phyloP scores from a whole-genome alignment of 1,284 basidiomycete species.

The Malassezia dermatis region DNA sequence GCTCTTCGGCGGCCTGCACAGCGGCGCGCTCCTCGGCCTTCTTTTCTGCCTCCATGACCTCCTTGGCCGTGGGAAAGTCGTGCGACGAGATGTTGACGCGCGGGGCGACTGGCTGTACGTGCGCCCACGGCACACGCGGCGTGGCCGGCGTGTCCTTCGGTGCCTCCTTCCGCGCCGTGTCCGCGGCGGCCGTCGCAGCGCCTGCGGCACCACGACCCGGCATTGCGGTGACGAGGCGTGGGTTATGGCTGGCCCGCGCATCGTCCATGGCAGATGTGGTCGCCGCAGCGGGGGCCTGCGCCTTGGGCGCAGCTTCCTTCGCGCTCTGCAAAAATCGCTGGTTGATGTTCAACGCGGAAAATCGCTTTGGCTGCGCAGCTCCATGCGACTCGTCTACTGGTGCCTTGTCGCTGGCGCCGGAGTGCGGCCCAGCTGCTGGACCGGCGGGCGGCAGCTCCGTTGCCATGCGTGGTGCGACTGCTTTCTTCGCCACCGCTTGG shows the following conservation, averaged over 20 bases:
- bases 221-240: conserved; percentile 28
- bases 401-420: not conserved
- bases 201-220: conserved; percentile 12
- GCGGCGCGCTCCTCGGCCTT: conserved; percentile 37
- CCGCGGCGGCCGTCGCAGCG: not conserved
- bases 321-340: conserved; percentile 44
- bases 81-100: conserved; percentile 12
- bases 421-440: not conserved
- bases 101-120: not conserved
- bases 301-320: conserved; percentile 19
- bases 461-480: not conserved
- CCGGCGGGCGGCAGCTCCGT: not conserved
- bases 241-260: conserved; percentile 18
- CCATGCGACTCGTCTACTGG: not conserved
- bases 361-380: conserved; percentile 21
- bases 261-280: conserved; percentile 5
- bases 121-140: conserved; percentile 20
- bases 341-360: conserved; percentile 43
- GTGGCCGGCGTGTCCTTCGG: conserved; percentile 18
- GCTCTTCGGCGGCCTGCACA: conserved; percentile 26
- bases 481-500: not conserved
- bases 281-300: not conserved
- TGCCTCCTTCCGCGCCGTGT: conserved; percentile 23
- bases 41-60: conserved; percentile 33
- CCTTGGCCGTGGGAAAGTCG: conserved; percentile 46